Evolutionary conservation across 257 asterid species (phyloP), one percentile per base, ranked within the genome.

Genomic region (Fraxinus anomala): DNA sequence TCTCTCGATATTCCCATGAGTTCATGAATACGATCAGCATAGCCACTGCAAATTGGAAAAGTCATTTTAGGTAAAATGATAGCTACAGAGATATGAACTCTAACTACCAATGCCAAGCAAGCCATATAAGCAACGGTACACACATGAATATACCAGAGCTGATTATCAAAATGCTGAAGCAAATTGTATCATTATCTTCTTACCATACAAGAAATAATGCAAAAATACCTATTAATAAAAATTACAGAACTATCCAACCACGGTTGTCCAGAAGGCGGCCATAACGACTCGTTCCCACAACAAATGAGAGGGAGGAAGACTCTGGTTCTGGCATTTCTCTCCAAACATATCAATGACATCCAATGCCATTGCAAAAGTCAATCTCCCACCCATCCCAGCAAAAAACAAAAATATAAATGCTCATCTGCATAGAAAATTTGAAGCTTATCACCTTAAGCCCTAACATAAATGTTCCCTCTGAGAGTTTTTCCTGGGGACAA

Each of bases 11-110:
- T 82, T 79, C 88, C 86, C 92, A 96, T 77, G 88, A 96, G 97
- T 84, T 96, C 99, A 76, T 92, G 97, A 85, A 96, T 96, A 76
- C 99, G 98, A 88, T 91, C 98, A 77, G 99, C 99, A 37, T 96
- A 96, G 68, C 99, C 99, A 88, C 99, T 96, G 97, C 83, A 89
- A 54, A 80, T 70, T 56, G 75, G 77, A 87, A 75, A 59, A 73
- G 83, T 36, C 70, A 68, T 66, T 56, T 28, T 72, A 73, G 74
- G 63, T 42, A 61, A 68, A 78, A 33, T 66, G 31, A 34, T 72
- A 73, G 66, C 51, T 40, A 61, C 67, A 73, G 26, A 70, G 47
- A 49, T 67, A 66, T 5, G 78, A 56, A 70, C 8, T 65, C 6
- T 63, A 47, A 67, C 76, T 63, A 47, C 67, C 72, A 69, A 68